Percentiles rank a stretch among this genome's conserved stretches.
Conservation (phyloP, 2,329 filamentous ascomycete species). For the Amphichorda felina region DNA sequence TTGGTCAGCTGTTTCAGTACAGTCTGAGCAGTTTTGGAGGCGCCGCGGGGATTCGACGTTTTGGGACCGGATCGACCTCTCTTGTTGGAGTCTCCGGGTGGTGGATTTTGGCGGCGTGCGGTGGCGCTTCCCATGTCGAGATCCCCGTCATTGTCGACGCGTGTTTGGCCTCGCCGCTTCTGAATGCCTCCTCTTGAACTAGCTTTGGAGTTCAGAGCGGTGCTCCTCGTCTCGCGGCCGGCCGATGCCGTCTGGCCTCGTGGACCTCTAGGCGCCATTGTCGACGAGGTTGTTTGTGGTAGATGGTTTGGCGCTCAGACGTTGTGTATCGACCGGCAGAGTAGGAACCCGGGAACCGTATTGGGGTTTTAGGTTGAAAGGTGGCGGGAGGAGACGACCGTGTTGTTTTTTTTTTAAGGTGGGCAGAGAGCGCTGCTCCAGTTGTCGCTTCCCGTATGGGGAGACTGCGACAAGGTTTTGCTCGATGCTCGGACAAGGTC, state of each 20-base stretch:
- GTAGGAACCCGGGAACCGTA: too few species aligned
- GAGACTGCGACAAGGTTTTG: too few species aligned
- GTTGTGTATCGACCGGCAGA: neutral
- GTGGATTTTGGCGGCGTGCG: slow-evolving; percentile 20
- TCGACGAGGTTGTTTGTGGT: neutral
- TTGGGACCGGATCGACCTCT: slow-evolving; percentile 16
- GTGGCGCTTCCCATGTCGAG: slow-evolving; percentile 40
- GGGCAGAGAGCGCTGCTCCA: too few species aligned
- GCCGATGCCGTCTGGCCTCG: slow-evolving; percentile 7
- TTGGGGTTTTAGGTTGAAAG: too few species aligned
- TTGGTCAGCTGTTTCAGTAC: slow-evolving; percentile 28
- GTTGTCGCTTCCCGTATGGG: too few species aligned
- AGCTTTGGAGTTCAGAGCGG: slow-evolving; percentile 14
- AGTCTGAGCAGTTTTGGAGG: slow-evolving; percentile 27
- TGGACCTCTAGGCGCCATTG: slow-evolving; percentile 23
- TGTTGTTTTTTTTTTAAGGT: too few species aligned
- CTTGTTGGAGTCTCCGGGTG: slow-evolving; percentile 13
- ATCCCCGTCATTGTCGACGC: slow-evolving; percentile 44
- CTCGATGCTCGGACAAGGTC: too few species aligned
- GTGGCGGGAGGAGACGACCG: too few species aligned
- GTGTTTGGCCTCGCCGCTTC: slow-evolving; percentile 31
- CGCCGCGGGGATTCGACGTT: slow-evolving; percentile 13
- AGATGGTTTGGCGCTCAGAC: neutral
- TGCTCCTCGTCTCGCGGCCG: slow-evolving; percentile 18
- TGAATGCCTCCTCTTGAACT: slow-evolving; percentile 35